Percentiles rank a stretch among this genome's conserved stretches.
Evolutionary conservation across 2,329 filamentous ascomycete genomes (phyloP).

Genomic region (Macrophomina pseudophaseolina): DNA sequence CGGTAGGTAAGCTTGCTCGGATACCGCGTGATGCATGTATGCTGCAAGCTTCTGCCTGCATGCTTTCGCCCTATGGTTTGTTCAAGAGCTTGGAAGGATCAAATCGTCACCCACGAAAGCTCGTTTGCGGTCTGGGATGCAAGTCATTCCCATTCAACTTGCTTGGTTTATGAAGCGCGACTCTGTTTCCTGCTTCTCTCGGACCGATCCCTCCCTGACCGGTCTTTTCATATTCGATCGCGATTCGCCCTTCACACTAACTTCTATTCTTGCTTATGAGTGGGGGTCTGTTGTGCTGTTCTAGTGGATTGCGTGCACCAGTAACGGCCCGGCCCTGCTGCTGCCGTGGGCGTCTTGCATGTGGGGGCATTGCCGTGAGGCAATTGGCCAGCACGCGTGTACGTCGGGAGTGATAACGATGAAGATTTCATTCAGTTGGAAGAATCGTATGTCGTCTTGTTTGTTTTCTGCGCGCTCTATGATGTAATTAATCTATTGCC

Average conservation of each 20-base stretch:
- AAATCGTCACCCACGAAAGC: not conserved
- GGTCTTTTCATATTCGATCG: not conserved
- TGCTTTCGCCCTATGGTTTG: not conserved
- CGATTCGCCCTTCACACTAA: not conserved
- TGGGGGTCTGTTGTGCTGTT: not conserved
- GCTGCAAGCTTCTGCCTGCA: not conserved
- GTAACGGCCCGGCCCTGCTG: no score
- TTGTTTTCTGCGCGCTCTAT: no score
- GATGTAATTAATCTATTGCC: no score
- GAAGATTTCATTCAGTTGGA: no score
- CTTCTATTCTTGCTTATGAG: not conserved
- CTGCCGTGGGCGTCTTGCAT: no score
- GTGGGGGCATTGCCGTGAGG: no score
- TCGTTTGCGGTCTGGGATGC: not conserved
- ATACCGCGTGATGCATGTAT: not conserved
- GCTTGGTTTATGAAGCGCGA: not conserved
- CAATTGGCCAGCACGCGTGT: no score
- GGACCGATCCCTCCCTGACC: constrained; percentile 5
- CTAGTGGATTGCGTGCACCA: not conserved
- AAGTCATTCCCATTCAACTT: constrained; percentile 1
- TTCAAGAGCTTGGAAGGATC: not conserved
- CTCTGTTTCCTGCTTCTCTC: not conserved
- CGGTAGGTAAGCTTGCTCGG: not conserved
- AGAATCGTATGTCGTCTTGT: no score
- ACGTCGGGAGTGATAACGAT: no score